A percentile compares a stretch with the other conserved stretches of the same genome.
These are phyloP conservation scores for Gliomastix tumulicola DNA, from an alignment of 2,329 filamentous ascomycete species.

Conservation along the genomic window DNA sequence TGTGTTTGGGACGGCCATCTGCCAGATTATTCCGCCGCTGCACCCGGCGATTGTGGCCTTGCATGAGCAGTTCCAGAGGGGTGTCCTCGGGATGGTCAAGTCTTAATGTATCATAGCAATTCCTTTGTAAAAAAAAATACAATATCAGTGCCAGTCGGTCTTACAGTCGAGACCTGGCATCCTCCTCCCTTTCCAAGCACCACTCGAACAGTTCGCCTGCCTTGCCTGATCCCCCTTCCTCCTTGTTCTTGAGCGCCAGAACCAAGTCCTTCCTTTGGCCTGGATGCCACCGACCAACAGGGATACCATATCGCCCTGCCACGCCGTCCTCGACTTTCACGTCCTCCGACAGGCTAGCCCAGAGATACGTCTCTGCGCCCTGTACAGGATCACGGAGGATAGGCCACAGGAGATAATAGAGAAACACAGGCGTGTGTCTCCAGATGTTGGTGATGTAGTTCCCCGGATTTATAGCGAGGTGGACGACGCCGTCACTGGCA, in stretches of 20 bases:
- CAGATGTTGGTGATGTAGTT: constrained; percentile 10
- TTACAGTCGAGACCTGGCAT: no score
- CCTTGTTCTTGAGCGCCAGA: background rate
- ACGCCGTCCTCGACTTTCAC: background rate
- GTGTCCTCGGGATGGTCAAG: no score
- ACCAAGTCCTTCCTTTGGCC: background rate
- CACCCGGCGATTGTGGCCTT: background rate
- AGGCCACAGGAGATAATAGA: no score
- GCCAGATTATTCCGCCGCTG: background rate
- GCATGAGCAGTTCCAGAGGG: background rate
- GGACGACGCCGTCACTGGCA: constrained; percentile 15
- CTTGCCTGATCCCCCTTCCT: background rate
- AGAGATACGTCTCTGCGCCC: background rate
- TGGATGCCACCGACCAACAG: background rate
- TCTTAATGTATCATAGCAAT: no score
- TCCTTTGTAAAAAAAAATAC: no score
- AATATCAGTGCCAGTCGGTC: no score
- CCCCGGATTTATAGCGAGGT: constrained; percentile 23
- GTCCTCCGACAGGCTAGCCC: background rate
- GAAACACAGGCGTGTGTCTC: background rate
- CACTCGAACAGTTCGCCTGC: no score
- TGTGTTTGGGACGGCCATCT: background rate
- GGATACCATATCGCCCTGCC: background rate
- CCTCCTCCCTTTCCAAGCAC: no score
- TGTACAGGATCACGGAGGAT: no score